These are phyloP conservation scores for Blepharisma japonicum DNA, from an alignment of 73 alveolate genomes.

Conservation along the genomic window DNA sequence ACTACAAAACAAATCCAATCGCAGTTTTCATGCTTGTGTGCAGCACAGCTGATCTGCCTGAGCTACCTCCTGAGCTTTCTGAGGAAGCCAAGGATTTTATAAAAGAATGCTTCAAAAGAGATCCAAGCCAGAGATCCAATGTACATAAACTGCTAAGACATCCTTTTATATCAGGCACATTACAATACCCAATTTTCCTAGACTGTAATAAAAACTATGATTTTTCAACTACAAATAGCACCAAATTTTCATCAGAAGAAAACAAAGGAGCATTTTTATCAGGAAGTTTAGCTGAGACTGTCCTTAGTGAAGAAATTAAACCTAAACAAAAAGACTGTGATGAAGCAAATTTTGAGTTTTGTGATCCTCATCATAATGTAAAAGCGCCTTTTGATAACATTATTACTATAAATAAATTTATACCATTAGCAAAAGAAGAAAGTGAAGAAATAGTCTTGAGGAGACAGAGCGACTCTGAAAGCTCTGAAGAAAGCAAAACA, in stretches of 20 bases:
- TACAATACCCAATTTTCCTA: not conserved
- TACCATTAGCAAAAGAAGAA: not conserved
- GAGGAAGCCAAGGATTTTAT: slow-evolving; percentile 36
- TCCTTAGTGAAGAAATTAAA: no score
- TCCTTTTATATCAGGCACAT: slow-evolving; percentile 17
- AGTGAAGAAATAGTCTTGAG: not conserved
- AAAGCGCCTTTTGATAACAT: slow-evolving; percentile 20
- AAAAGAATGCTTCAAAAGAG: slow-evolving; percentile 33
- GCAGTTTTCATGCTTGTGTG: slow-evolving; percentile 32
- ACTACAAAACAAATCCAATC: slow-evolving; percentile 34
- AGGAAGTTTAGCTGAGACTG: no score
- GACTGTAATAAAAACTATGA: not conserved
- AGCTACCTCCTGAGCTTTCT: slow-evolving; percentile 32
- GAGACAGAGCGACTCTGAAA: not conserved
- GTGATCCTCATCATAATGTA: not conserved
- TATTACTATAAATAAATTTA: slow-evolving; percentile 10
- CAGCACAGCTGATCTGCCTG: slow-evolving; percentile 39
- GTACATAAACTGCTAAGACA: slow-evolving; percentile 35
- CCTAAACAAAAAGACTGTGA: no score
- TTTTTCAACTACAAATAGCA: not conserved
- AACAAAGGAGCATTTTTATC: no score
- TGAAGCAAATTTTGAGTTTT: no score
- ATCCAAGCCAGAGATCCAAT: slow-evolving; percentile 39
- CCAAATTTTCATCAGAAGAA: not conserved
- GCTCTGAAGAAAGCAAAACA: no score